These are phyloP conservation scores for Suhomyces canberraensis DNA, from an alignment of 805 yeast genomes.

Conservation along the genomic window DNA sequence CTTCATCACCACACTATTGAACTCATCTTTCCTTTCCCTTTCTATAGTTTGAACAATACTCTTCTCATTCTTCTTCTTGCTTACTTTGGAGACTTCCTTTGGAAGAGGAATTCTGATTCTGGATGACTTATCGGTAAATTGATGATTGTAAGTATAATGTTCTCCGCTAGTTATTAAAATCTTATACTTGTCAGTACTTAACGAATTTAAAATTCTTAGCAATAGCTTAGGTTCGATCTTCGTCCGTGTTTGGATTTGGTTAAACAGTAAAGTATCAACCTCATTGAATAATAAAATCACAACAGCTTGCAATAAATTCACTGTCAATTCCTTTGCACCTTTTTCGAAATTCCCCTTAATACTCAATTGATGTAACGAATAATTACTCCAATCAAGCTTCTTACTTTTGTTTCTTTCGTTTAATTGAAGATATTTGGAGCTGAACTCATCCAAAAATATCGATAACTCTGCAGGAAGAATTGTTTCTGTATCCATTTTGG, in stretches of 20 bases:
- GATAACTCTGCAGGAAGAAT: conserved; percentile 23
- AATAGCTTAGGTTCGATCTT: conserved; percentile 33
- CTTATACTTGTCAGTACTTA: conserved; percentile 30
- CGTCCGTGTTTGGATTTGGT: conserved; percentile 22
- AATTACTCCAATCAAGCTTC: conserved; percentile 40
- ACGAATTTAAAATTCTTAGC: conserved; percentile 24
- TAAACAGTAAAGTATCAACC: conserved; percentile 14
- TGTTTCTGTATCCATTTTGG: conserved; percentile 19
- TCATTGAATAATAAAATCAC: conserved; percentile 38
- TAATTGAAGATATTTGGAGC: conserved; percentile 15
- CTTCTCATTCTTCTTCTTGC: conserved; percentile 6
- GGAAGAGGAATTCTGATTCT: conserved; percentile 29
- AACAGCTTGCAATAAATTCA: conserved; percentile 45
- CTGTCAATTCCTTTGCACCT: conserved; percentile 30
- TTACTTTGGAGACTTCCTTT: conserved; percentile 10
- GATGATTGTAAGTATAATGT: conserved; percentile 17
- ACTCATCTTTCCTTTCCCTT: conserved; percentile 27
- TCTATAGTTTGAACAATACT: conserved; percentile 2
- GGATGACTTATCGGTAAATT: conserved; percentile 26
- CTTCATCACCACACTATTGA: conserved; percentile 24
- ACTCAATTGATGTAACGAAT: conserved; percentile 39
- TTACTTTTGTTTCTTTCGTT: conserved; percentile 23
- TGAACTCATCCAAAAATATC: conserved; percentile 18
- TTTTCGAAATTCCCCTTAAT: conserved; percentile 29
- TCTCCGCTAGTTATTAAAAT: conserved; percentile 18